phyloP scores from a whole-genome alignment of 1,284 basidiomycete species.

The Chalciporus sp. region DNA sequence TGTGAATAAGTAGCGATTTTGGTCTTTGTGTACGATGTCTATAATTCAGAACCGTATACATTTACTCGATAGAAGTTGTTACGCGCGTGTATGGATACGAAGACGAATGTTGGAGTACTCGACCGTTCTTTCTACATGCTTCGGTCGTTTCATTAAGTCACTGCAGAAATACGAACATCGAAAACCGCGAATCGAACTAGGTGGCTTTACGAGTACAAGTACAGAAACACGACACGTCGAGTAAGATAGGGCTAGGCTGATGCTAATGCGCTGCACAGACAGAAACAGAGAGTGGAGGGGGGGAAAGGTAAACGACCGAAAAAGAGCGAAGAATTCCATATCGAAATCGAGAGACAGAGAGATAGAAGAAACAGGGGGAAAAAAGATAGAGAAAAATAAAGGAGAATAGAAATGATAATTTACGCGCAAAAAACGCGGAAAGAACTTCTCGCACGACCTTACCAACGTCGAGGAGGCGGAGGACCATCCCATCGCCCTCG shows the following conservation, averaged over 20 bases:
- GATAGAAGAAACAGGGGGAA: too few species aligned
- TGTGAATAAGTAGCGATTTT: too few species aligned
- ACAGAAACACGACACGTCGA: conserved; percentile 10
- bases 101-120: not conserved
- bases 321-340: not conserved
- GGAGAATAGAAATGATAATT: not conserved
- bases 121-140: not conserved
- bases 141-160: conserved; percentile 3
- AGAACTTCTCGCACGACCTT: not conserved
- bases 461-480: conserved; percentile 33
- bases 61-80: too few species aligned
- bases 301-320: not conserved
- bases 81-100: not conserved
- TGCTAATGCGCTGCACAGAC: not conserved
- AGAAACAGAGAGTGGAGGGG: not conserved
- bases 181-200: conserved; percentile 1
- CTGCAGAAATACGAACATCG: not conserved
- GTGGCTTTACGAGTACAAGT: conserved; percentile 16
- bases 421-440: not conserved
- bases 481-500: conserved; percentile 35
- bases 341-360: not conserved
- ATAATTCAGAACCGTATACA: not conserved
- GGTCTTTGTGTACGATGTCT: not conserved
- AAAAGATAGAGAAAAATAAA: too few species aligned
- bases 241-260: conserved; percentile 10